These are phyloP conservation scores for Tuber borchii DNA, from an alignment of 495 filamentous ascomycete genomes.

Conservation along the genomic window DNA sequence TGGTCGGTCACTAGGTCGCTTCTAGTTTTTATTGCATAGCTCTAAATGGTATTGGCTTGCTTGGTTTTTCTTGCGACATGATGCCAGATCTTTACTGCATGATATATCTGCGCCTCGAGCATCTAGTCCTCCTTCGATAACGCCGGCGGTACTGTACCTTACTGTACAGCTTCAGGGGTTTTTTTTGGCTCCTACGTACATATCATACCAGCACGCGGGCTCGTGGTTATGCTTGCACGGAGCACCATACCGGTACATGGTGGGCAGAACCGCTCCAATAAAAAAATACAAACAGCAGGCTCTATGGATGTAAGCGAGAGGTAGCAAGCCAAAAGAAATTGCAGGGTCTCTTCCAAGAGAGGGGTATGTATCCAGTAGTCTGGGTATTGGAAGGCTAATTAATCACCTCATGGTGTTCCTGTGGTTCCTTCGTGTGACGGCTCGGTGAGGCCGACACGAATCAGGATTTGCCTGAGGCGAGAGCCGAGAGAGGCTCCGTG, in stretches of 20 bases:
- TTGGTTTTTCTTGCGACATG: constrained; percentile 3
- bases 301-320: background rate
- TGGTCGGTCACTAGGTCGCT: background rate
- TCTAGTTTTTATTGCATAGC: constrained; percentile 5
- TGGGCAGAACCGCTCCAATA: background rate
- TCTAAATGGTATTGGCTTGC: constrained; percentile 8
- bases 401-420: constrained; percentile 23
- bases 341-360: background rate
- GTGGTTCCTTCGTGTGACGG: constrained; percentile 31
- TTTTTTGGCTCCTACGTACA: background rate
- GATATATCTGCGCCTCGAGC: background rate
- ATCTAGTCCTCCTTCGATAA: background rate
- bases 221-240: background rate
- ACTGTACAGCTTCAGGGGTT: background rate
- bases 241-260: background rate
- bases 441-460: constrained; percentile 22
- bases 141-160: background rate
- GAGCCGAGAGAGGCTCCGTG: constrained; percentile 1
- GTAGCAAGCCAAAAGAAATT: background rate
- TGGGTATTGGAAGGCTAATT: background rate
- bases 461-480: background rate
- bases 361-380: background rate
- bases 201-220: background rate
- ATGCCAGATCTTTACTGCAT: background rate
- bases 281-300: background rate